A percentile compares a stretch with the other conserved stretches of the same genome.
These are phyloP conservation scores for Aspergillus taichungensis DNA, from an alignment of 495 filamentous ascomycete species.

Conservation along the genomic window DNA sequence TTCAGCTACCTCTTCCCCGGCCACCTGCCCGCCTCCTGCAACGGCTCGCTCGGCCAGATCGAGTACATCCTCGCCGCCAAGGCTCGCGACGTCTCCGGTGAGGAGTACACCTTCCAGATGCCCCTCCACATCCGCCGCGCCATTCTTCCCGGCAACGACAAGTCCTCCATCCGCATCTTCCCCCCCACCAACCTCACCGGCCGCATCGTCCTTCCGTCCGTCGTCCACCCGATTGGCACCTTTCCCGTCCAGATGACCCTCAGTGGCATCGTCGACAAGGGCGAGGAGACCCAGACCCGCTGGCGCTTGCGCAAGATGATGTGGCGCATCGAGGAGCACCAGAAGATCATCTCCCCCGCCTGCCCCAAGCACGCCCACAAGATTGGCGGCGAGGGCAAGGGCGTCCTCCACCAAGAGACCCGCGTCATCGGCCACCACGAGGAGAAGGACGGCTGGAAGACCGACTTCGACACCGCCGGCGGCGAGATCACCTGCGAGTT, in stretches of 20 bases:
- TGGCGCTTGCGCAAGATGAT: constrained; percentile 86
- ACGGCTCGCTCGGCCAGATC: constrained; percentile 60
- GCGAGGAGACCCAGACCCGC: constrained; percentile 53
- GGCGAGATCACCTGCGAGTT: constrained; percentile 79
- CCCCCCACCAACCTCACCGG: constrained; percentile 90
- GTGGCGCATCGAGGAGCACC: constrained; percentile 86
- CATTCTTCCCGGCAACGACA: constrained; percentile 63
- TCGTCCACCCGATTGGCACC: constrained; percentile 81
- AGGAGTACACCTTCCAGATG: constrained; percentile 56
- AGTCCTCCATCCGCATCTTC: constrained; percentile 79
- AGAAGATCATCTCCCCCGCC: constrained; percentile 69
- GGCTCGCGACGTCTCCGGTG: constrained; percentile 50
- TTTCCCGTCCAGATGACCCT: constrained; percentile 72
- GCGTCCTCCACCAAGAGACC: constrained; percentile 66
- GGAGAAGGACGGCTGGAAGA: constrained; percentile 87
- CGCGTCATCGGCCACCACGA: constrained; percentile 68
- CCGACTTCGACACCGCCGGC: constrained; percentile 66
- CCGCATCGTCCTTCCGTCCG: constrained; percentile 64
- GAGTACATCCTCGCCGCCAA: constrained; percentile 73
- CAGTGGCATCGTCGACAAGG: constrained; percentile 65
- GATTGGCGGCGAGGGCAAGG: constrained; percentile 63
- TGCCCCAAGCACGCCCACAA: constrained; percentile 71
- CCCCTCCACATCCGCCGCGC: constrained; percentile 66
- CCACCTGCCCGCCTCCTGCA: constrained; percentile 72
- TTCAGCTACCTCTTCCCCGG: constrained; percentile 86